phyloP scores from a whole-genome alignment of 306 rosid genomes.

The Alnus glutinosa region DNA sequence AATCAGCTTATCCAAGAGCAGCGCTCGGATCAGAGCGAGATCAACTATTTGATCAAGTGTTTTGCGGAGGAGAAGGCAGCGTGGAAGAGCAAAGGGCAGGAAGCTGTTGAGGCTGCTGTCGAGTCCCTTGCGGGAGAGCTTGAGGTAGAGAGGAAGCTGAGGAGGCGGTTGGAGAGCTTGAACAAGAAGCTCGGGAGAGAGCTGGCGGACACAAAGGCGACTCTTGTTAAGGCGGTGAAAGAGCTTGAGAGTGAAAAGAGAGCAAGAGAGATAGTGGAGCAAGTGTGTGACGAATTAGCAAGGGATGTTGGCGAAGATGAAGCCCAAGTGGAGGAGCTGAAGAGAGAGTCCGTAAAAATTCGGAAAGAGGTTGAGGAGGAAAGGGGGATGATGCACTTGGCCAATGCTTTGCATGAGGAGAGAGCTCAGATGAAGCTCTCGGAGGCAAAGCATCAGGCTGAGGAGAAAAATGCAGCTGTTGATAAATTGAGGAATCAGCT shows the following conservation, averaged over 20 bases:
- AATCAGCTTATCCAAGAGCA: constrained; percentile 94
- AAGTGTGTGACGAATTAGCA: constrained; percentile 81
- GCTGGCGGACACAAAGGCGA: constrained; percentile 82
- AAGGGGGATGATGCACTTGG: constrained; percentile 70
- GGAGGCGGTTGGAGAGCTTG: constrained; percentile 85
- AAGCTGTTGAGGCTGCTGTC: constrained; percentile 92
- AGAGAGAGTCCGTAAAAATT: constrained; percentile 58
- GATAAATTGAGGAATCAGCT: constrained; percentile 85
- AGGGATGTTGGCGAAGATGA: constrained; percentile 71
- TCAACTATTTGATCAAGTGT: constrained; percentile 80
- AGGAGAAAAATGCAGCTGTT: constrained; percentile 77
- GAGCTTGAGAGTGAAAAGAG: constrained; percentile 93
- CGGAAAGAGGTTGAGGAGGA: constrained; percentile 72
- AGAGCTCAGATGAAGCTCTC: constrained; percentile 74
- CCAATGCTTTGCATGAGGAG: constrained; percentile 66
- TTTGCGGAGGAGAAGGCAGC: constrained; percentile 93
- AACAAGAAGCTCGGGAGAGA: constrained; percentile 96
- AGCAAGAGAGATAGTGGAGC: constrained; percentile 87
- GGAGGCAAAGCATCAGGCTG: constrained; percentile 68
- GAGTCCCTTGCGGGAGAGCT: constrained; percentile 92
- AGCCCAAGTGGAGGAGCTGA: constrained; percentile 52
- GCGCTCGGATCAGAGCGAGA: constrained; percentile 73
- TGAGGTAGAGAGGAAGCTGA: constrained; percentile 81
- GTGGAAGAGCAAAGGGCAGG: constrained; percentile 85
- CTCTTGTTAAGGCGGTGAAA: constrained; percentile 77